Evolutionary conservation across 1,139 yeast genomes (phyloP), one percentile per base, ranked within the genome.

Genomic region (Yamadazyma songkhlaensis): DNA sequence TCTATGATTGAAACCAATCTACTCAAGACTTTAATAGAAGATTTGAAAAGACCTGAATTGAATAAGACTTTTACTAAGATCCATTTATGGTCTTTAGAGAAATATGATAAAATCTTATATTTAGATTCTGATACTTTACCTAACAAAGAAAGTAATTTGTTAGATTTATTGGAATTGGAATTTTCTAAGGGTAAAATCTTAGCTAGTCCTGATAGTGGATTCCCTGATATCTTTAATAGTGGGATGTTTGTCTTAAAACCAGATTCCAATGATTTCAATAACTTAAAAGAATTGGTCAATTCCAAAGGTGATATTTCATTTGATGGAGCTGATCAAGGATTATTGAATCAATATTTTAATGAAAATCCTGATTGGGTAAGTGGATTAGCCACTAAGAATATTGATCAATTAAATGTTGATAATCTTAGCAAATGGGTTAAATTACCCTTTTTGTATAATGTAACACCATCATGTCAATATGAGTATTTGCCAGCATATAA

Each of bases 291-390:
- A 25, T 61, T 71, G 39, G 67, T 72, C 29, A 38, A 51, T 36
- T 42, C 57, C 7, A 51, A 57, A 12, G 43, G 50, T 12, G 65
- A 72, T 13, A 49, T 59, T 7, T 79, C 92, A 0, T 87, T 89
- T 54, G 97, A 90, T 59, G 97, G 97, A 37, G 96, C 96, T 3
- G 98, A 92, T 59, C 97, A 92, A 60, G 97, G 97, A 9, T 67
- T 92, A 32, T 66, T 92, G 48, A 92, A 92, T 59, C 88, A 86
- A 55, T 85, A 76, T 55, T 88, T 88, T 57, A 81, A 77, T 43
- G 57, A 57, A 6, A 54, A 60, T 46, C 74, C 74, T 9, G 71
- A 70, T 48, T 70, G 76, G 75, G 68, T 69, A 2, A 44, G 37
- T n/a, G 44, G 45, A 10, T 32, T 51, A 15, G 43, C 54, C 8